Base-by-base conservation (phyloP, 305 asterid genomes). In the Euphrasia arctica region DNA sequence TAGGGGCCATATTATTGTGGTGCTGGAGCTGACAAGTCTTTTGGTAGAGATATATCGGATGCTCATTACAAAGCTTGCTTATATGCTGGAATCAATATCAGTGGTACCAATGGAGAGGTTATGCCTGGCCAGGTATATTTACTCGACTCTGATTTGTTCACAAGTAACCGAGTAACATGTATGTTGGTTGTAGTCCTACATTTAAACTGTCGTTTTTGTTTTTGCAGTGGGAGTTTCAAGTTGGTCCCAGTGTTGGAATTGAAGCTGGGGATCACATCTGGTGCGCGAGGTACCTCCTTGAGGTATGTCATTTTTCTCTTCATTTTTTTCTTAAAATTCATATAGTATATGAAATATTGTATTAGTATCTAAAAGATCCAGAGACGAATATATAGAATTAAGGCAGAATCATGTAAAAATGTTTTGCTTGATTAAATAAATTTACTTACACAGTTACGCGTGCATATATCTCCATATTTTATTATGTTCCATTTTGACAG, bases 1-100 rank as follows among this genome's bases (percentile, higher is more conserved):
- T 71, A 91, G 98, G 98, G 98, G 51, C 98, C 98, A n/a, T 91
- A 91, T 60, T 92, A 92, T 78, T 92, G 97, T 79, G 95, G 73
- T 51, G 97, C 91, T 58, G 98, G 98, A 68, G 98, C 95, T 10
- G 97, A 92, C 32, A 92, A 92, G 86, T 83, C 95, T 15, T 92
- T 89, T 75, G 98, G 98, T 2, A 85, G 98, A 13, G 98, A 92
- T 71, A 89, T 92, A 79, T 89, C 97, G 0, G 97, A 92, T 65
- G 97, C 98, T 63, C 98, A 89, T 62, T 92, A 92, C 79, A 92
- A 92, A 79, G 97, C 98, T 75, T 89, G 97, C 83, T 85, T 92
- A 58, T 92, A 92, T 69, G 98, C 97, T 65, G 98, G 98, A 63
- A 89, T 92, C 66, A 92, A 92, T 27, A 89, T 92, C 54, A 87